These are phyloP conservation scores for Butyriboletus loyo DNA, from an alignment of 768 basidiomycete genomes.

Conservation along the genomic window DNA sequence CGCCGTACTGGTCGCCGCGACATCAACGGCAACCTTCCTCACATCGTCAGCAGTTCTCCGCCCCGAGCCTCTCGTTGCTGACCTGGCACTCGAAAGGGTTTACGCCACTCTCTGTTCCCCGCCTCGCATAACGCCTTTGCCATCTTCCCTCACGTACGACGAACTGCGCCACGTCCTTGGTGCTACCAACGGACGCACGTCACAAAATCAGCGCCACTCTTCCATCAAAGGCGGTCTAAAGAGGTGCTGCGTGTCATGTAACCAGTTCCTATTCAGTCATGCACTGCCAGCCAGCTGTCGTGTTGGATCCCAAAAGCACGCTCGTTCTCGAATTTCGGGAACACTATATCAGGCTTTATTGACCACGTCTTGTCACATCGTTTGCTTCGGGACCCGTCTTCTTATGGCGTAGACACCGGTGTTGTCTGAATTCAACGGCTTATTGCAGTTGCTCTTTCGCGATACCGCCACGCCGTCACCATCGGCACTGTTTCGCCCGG, in stretches of 20 bases:
- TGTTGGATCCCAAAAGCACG: not conserved
- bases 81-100: too few species aligned
- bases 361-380: not conserved
- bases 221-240: not conserved
- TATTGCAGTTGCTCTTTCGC: not conserved
- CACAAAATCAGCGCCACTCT: not conserved
- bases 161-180: not conserved
- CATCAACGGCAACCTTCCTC: not conserved
- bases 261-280: not conserved
- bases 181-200: not conserved
- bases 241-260: not conserved
- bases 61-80: not conserved
- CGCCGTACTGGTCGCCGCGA: not conserved
- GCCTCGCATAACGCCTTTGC: too few species aligned
- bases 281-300: not conserved
- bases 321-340: not conserved
- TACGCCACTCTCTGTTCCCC: not conserved
- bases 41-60: not conserved
- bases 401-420: not conserved
- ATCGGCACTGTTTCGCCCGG: slow-evolving; percentile 5
- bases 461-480: not conserved
- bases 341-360: slow-evolving; percentile 7
- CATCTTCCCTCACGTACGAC: not conserved
- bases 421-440: not conserved
- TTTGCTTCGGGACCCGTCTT: not conserved